These are phyloP conservation scores for Typha latifolia DNA, from an alignment of 176 grass and related monocot species.

Conservation along the genomic window DNA sequence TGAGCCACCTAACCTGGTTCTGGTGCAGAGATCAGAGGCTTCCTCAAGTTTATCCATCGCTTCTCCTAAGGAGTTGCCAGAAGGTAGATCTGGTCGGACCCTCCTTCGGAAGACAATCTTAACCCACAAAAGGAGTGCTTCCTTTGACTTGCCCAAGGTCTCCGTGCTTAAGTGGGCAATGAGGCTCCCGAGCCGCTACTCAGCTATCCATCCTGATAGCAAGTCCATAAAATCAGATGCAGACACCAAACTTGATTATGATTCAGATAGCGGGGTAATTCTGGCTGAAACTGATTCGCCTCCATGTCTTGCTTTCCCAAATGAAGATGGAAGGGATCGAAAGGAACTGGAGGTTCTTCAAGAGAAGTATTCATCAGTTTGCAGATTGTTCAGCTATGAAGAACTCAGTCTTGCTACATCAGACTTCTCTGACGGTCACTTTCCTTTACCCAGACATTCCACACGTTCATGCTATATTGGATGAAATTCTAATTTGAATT, in stretches of 20 bases:
- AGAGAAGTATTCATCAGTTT: constrained; percentile 58
- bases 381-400: constrained; percentile 49
- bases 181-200: constrained; percentile 47
- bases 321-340: constrained; percentile 39
- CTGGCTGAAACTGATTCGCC: constrained; percentile 25
- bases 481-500: background rate
- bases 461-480: background rate
- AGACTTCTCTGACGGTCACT: constrained; percentile 73
- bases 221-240: constrained; percentile 45
- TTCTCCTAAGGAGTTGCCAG: constrained; percentile 38
- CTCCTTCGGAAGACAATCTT: constrained; percentile 51
- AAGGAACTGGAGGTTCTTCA: constrained; percentile 55
- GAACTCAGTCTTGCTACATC: constrained; percentile 59
- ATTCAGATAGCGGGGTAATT: constrained; percentile 28
- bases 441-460: background rate
- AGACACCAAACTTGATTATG: constrained; percentile 24
- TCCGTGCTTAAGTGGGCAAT: constrained; percentile 74
- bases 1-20: constrained; percentile 9
- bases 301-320: constrained; percentile 27
- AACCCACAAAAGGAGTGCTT: constrained; percentile 46
- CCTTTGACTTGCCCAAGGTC: constrained; percentile 58
- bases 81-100: constrained; percentile 37
- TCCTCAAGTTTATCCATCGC: constrained; percentile 20
- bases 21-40: constrained; percentile 21
- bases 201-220: constrained; percentile 46